A percentile compares a stretch with the other conserved stretches of the same genome.
phyloP scores from a whole-genome alignment of 306 rosid genomes.

The Luffa aegyptiaca region DNA sequence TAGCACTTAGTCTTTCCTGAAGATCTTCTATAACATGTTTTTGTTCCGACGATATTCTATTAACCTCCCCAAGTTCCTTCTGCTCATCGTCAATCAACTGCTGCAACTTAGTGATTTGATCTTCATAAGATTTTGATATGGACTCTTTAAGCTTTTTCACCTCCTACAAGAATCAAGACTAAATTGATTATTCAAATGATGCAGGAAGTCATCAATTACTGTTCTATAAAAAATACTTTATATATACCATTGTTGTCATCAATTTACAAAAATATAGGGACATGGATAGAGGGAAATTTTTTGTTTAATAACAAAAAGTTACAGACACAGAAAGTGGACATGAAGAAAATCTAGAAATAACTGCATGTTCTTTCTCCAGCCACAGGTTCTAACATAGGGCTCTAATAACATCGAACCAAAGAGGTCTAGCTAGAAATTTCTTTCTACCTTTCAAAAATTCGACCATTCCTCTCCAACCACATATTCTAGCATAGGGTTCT shows the following conservation, averaged over 20 bases:
- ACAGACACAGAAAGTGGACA: background rate
- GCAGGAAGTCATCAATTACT: background rate
- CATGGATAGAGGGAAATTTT: background rate
- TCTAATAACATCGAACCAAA: background rate
- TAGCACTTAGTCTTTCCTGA: slow-evolving; percentile 68
- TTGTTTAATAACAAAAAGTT: background rate
- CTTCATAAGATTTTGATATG: slow-evolving; percentile 41
- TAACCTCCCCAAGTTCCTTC: slow-evolving; percentile 55
- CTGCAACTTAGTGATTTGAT: slow-evolving; percentile 56
- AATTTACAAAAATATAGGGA: background rate
- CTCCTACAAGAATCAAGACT: slow-evolving; percentile 40
- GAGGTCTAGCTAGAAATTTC: background rate
- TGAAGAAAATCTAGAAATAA: background rate
- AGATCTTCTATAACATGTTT: slow-evolving; percentile 72
- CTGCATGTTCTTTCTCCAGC: background rate
- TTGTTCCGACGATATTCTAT: slow-evolving; percentile 55
- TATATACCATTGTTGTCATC: background rate
- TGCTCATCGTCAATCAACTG: slow-evolving; percentile 48
- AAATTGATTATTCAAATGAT: background rate
- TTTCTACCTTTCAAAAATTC: background rate
- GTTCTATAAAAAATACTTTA: background rate
- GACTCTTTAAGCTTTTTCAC: slow-evolving; percentile 60
- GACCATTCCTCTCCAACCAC: background rate
- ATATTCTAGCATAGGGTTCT: background rate
- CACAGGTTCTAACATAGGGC: background rate